Evolutionary conservation across 2,329 filamentous ascomycete genomes (phyloP).

Genomic region (Mollisia scopiformis): DNA sequence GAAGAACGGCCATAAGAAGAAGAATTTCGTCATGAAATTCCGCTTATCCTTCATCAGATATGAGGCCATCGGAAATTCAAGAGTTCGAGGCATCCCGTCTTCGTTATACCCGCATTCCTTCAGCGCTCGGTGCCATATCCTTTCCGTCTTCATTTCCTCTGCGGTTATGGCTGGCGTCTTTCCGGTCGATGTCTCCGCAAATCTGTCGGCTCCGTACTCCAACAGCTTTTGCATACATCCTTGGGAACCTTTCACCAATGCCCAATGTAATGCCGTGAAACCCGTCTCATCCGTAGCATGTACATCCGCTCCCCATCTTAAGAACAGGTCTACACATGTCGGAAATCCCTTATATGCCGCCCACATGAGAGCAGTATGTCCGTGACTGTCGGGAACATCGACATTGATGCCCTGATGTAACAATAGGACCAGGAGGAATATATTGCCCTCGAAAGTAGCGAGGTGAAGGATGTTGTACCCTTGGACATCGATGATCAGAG

Average conservation of each 20-base stretch:
- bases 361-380: conserved; percentile 98
- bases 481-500: conserved; percentile 88
- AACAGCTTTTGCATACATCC: conserved; percentile 91
- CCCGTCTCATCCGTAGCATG: conserved; percentile 89
- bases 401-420: conserved; percentile 95
- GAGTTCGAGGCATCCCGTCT: conserved; percentile 70
- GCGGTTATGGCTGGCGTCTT: conserved; percentile 90
- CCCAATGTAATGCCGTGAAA: conserved; percentile 95
- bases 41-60: conserved; percentile 77
- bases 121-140: conserved; percentile 81
- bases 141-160: conserved; percentile 83
- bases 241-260: conserved; percentile 88
- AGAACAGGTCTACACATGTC: conserved; percentile 85
- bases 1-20: conserved; percentile 87
- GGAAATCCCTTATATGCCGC: conserved; percentile 97
- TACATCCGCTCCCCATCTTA: conserved; percentile 94
- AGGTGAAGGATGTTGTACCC: conserved; percentile 98
- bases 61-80: conserved; percentile 73
- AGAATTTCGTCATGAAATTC: conserved; percentile 79
- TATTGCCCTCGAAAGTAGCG: conserved; percentile 95
- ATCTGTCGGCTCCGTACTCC: conserved; percentile 93
- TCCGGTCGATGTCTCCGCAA: conserved; percentile 84
- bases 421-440: conserved; percentile 84
- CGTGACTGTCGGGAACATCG: conserved; percentile 85
- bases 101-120: conserved; percentile 82